Conservation (phyloP, 306 rosid genomes). For the Spatholobus suberectus region DNA sequence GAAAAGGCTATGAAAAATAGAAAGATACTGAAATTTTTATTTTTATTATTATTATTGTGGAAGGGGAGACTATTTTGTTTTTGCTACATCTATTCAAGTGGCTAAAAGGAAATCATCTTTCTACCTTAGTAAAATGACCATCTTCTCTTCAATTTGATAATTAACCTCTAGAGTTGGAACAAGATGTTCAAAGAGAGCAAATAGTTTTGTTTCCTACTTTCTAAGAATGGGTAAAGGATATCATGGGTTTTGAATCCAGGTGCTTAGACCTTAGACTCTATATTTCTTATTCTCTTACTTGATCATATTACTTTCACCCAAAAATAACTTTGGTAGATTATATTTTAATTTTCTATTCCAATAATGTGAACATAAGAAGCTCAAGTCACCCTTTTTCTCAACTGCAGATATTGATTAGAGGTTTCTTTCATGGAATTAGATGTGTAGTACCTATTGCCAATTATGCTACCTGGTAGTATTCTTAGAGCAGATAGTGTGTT, state of each 20-base stretch:
- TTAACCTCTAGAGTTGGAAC: neutral
- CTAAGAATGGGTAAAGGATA: slow-evolving; percentile 1
- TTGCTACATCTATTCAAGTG: slow-evolving; percentile 1
- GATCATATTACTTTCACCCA: neutral
- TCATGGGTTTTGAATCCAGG: neutral
- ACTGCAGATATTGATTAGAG: slow-evolving; percentile 21
- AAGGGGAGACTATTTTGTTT: neutral
- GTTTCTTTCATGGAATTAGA: slow-evolving; percentile 22
- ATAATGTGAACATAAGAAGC: neutral
- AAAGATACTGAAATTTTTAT: neutral
- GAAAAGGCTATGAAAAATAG: neutral
- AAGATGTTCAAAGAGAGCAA: neutral
- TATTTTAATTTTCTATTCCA: neutral
- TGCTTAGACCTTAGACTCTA: neutral
- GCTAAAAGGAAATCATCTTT: neutral
- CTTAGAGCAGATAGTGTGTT: neutral
- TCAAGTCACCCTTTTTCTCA: neutral
- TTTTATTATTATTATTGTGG: neutral
- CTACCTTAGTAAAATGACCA: neutral
- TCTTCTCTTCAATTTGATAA: slow-evolving; percentile 14
- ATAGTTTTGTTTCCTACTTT: neutral
- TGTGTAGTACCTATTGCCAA: neutral
- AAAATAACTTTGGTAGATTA: neutral
- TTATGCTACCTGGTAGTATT: slow-evolving; percentile 6
- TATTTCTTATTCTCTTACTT: neutral